A percentile compares a stretch with the other conserved stretches of the same genome.
Conservation (phyloP, 306 rosid genomes). For the Pterocarpus macrocarpus region DNA sequence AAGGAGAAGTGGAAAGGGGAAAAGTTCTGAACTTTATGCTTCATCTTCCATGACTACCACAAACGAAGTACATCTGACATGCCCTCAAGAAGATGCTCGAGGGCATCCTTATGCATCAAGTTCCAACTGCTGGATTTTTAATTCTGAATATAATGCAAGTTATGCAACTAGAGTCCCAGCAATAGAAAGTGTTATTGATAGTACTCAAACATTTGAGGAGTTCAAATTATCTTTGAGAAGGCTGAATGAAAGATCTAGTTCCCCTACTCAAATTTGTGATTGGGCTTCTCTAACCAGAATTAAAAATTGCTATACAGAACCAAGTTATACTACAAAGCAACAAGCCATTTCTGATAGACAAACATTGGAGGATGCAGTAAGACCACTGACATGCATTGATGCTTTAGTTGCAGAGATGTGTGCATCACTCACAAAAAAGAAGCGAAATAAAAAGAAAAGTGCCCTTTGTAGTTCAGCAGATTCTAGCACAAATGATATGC, state of each 20-base stretch:
- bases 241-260: constrained; percentile 60
- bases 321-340: constrained; percentile 43
- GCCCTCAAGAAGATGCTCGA: constrained; percentile 44
- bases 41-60: constrained; percentile 46
- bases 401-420: constrained; percentile 52
- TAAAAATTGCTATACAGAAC: constrained; percentile 42
- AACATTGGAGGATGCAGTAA: constrained; percentile 42
- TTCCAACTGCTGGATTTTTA: constrained; percentile 42
- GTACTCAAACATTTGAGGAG: constrained; percentile 51
- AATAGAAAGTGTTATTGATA: background rate
- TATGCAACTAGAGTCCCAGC: constrained; percentile 30
- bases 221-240: constrained; percentile 46
- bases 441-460: constrained; percentile 59
- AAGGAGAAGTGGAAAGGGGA: constrained; percentile 60
- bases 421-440: constrained; percentile 61
- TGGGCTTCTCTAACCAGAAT: constrained; percentile 52
- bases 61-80: constrained; percentile 40
- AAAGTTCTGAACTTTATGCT: constrained; percentile 36
- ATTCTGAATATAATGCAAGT: constrained; percentile 46
- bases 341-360: constrained; percentile 41
- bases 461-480: constrained; percentile 44
- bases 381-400: constrained; percentile 54
- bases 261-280: constrained; percentile 48
- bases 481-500: constrained; percentile 51
- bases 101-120: constrained; percentile 48